Evolutionary conservation across 345 rosid species (phyloP), one percentile per base, ranked within the genome.

Genomic region (Anastatica hierochuntica): DNA sequence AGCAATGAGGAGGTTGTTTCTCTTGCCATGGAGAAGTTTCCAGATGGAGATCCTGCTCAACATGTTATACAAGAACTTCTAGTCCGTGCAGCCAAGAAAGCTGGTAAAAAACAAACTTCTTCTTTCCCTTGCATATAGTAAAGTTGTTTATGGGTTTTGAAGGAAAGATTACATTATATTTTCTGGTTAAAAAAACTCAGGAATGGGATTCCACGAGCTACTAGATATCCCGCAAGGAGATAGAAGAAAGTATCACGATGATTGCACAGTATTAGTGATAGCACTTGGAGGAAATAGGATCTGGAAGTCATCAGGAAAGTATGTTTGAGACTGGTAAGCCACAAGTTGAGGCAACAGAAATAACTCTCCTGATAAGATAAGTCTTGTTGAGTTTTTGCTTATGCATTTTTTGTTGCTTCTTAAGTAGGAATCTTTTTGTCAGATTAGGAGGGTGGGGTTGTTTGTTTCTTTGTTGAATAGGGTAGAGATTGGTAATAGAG

Each of bases 261-360:
- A 90, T 70, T n/a, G n/a, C n/a, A n/a, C n/a, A n/a, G 94, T 92
- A 10, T 81, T 92, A 86, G 85, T 92, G 72, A 76, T 92, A 72
- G 89, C 98, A 1, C 85, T 92, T 20, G 98, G 83, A 74, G 98
- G 94, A 67, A 64, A 62, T 40, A 76, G 98, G 70, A 92, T 92
- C 29, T 92, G 98, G 98, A 92, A 92, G 74, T 92, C 98, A 55
- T 92, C 98, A 12, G 98, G 98, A 53, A 88, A 88, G 57, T 92
- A 84, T 66, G 68, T 81, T 43, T 90, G 73, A 85, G 49, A 41
- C 44, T n/a, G 21, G 16, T 8, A 43, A 24, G 36, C 1, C 2
- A 44, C 35, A 53, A 14, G 2, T n/a, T n/a, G n/a, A n/a, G n/a
- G n/a, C n/a, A n/a, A n/a, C n/a, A n/a, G 14, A 15, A 34, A 23